phyloP scores from a whole-genome alignment of 2,329 filamentous ascomycete species.

The Nemania bipapillata region DNA sequence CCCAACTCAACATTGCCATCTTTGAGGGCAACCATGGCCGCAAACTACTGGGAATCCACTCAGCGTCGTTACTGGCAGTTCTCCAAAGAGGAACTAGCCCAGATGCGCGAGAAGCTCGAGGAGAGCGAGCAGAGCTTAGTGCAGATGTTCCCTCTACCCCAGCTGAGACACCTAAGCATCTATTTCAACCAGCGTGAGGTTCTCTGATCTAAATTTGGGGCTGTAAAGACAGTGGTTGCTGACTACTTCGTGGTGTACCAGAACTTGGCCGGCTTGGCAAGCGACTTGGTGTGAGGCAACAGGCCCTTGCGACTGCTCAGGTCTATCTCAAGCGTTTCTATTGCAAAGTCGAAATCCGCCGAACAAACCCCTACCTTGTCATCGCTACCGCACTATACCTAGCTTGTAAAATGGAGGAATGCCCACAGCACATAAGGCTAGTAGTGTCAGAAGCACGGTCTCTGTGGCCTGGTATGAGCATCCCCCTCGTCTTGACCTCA shows the following conservation, averaged over 20 bases:
- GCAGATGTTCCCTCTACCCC: constrained; percentile 83
- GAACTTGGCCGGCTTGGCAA: constrained; percentile 86
- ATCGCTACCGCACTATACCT: constrained; percentile 94
- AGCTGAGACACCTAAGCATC: constrained; percentile 83
- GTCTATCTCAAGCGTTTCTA: constrained; percentile 96
- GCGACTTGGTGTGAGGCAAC: constrained; percentile 85
- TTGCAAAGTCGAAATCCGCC: constrained; percentile 86
- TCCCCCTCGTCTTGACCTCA: background rate
- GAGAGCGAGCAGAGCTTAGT: constrained; percentile 79
- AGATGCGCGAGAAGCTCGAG: constrained; percentile 79
- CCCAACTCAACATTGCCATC: too few relatives aligned
- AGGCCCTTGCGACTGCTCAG: constrained; percentile 92
- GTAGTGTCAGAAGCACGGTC: constrained; percentile 86
- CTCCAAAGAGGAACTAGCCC: constrained; percentile 79
- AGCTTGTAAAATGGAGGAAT: constrained; percentile 98
- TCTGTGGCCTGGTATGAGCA: constrained; percentile 75
- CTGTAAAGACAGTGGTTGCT: constrained; percentile 12
- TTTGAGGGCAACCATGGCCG: constrained; percentile 72
- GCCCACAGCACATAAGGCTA: constrained; percentile 92
- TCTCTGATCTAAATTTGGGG: too few relatives aligned
- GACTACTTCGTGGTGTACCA: constrained; percentile 51
- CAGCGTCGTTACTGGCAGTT: constrained; percentile 93
- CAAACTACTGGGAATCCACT: constrained; percentile 96
- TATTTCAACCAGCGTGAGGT: constrained; percentile 87
- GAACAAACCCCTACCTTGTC: constrained; percentile 92